Percentiles rank a stretch among this genome's conserved stretches.
Conservation (phyloP, 257 asterid species). For the Jacaranda copaia region DNA sequence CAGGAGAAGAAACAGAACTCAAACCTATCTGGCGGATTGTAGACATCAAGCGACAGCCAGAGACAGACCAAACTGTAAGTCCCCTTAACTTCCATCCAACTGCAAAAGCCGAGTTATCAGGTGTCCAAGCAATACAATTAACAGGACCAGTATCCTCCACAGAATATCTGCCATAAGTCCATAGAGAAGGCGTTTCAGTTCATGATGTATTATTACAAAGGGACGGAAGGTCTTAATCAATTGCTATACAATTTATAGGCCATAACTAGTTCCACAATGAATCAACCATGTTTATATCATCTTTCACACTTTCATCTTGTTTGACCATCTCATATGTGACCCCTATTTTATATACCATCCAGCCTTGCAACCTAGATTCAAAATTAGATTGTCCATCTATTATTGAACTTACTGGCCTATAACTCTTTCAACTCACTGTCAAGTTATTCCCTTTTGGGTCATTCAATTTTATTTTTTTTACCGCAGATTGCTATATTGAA, state of each 20-base stretch:
- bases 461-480: constrained; percentile 14
- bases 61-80: constrained; percentile 96
- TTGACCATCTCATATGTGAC: no score
- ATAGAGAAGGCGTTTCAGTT: constrained; percentile 34
- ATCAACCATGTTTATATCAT: constrained; percentile 7
- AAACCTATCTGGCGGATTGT: constrained; percentile 93
- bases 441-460: neutral
- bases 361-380: neutral
- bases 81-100: constrained; percentile 99
- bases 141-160: constrained; percentile 97
- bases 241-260: neutral
- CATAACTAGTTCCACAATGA: neutral
- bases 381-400: constrained; percentile 15
- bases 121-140: constrained; percentile 96
- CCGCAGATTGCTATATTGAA: neutral
- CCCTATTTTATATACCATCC: no score
- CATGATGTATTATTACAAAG: constrained; percentile 21
- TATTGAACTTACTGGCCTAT: constrained; percentile 10
- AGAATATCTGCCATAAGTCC: constrained; percentile 68
- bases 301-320: neutral
- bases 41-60: constrained; percentile 99
- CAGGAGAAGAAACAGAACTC: constrained; percentile 93
- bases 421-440: neutral
- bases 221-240: constrained; percentile 13
- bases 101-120: constrained; percentile 94